Base-by-base conservation (phyloP, 2,329 filamentous ascomycete species). In the Bertia moriformis region DNA sequence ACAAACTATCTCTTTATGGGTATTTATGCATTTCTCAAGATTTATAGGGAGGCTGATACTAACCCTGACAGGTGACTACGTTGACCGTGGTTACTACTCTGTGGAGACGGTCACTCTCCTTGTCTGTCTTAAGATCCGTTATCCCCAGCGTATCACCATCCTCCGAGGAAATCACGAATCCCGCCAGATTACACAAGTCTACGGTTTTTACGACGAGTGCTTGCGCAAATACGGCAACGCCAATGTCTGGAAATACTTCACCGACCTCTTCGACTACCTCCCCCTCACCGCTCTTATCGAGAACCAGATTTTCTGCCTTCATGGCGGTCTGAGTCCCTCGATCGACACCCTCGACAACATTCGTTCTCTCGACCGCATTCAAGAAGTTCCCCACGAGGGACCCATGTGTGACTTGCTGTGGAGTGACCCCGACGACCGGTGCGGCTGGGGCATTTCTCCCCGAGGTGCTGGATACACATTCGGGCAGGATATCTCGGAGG, bases 1-100 rank as follows among this genome's bases (percentile, higher is more conserved):
- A 96, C 91, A 56, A 96, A 96, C 69, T 96, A 96, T 64, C 80
- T 96, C 48, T 96, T 96, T 68, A 96, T 98, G 87, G 88, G 86
- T 91, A 65, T 56, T 76, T 13, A 20, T 12, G n/a, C 19, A 18
- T 14, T 36, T 41, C 12, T 30, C n/a, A 36, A 39, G 32, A 40
- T 20, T 38, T 7, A 42, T n/a, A n/a, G 12, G 7, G 15, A 36
- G 15, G 7, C 17, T 35, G 76, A 36, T 42, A 18, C 38, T 44
- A 41, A 43, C n/a, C 35, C 20, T 24, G 40, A 27, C 48, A 93
- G 86, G 91, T 58, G 91, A 98, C 63, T 98, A 96, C 57, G 91
- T 98, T 54, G 91, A 98, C 62, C 80, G 91, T 68, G 91, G 91
- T 46, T 98, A 95, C 69, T 98, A 96, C 68, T 95, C 88, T 19